Evolutionary conservation across 2,329 filamentous ascomycete genomes (phyloP).

Genomic region (Sphaerostilbella broomeana): DNA sequence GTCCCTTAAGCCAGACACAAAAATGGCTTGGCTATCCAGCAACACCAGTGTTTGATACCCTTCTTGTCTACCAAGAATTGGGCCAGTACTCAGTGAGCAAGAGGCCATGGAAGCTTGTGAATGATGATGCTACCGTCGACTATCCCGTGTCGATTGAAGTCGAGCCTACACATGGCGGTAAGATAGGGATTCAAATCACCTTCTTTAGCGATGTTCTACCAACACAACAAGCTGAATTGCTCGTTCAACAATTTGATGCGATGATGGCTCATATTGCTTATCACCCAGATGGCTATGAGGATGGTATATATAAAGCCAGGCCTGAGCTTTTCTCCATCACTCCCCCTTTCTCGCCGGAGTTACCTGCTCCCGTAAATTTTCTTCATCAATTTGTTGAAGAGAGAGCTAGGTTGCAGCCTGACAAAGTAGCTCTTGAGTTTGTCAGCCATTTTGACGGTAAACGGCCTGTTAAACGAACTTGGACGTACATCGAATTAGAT

Average conservation of each 20-base stretch:
- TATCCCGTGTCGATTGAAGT: constrained; percentile 79
- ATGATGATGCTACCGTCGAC: constrained; percentile 65
- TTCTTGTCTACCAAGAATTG: constrained; percentile 74
- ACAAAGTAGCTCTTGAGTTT: constrained; percentile 69
- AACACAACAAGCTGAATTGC: constrained; percentile 54
- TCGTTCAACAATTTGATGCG: constrained; percentile 67
- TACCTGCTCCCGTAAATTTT: constrained; percentile 53
- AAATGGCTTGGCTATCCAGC: constrained; percentile 61
- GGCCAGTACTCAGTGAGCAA: constrained; percentile 19
- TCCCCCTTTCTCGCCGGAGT: constrained; percentile 49
- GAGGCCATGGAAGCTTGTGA: constrained; percentile 51
- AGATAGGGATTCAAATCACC: constrained; percentile 58
- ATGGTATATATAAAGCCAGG: constrained; percentile 28
- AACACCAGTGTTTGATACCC: constrained; percentile 69
- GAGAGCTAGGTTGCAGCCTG: constrained; percentile 49
- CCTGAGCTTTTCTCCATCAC: constrained; percentile 55
- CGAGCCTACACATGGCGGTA: constrained; percentile 44
- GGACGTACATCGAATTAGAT: constrained; percentile 72
- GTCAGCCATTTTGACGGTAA: constrained; percentile 48
- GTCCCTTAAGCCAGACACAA: constrained; percentile 65
- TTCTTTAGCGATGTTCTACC: constrained; percentile 61
- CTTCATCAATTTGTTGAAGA: constrained; percentile 74
- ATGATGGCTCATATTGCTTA: constrained; percentile 54
- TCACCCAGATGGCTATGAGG: constrained; percentile 35
- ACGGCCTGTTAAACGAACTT: constrained; percentile 43